Conservation (phyloP, 2,329 filamentous ascomycete genomes). For the Cryphonectria carpinicola region DNA sequence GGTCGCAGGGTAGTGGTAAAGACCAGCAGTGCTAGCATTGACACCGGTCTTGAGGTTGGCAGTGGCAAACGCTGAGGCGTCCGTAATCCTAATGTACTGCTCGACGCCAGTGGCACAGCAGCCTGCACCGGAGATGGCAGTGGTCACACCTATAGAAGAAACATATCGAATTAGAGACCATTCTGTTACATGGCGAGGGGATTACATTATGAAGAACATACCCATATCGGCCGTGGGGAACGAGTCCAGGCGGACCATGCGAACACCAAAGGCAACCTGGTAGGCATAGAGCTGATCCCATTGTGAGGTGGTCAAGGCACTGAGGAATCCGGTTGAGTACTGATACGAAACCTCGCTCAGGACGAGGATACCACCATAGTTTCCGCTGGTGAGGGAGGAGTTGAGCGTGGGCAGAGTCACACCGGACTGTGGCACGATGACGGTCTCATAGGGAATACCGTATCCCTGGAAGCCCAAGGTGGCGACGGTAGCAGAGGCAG, state of each 20-base stretch:
- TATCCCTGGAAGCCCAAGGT: conserved; percentile 62
- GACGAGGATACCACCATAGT: conserved; percentile 63
- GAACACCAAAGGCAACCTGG: conserved; percentile 59
- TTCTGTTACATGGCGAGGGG: background rate
- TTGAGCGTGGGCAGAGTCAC: conserved; percentile 56
- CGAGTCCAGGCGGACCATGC: conserved; percentile 64
- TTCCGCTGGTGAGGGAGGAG: conserved; percentile 51
- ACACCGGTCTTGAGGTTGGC: conserved; percentile 56
- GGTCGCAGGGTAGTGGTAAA: conserved; percentile 62
- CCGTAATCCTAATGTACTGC: conserved; percentile 58
- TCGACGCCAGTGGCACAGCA: conserved; percentile 54
- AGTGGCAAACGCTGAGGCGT: conserved; percentile 55
- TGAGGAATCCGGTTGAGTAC: conserved; percentile 52
- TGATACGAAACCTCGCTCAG: conserved; percentile 59
- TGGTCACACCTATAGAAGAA: conserved; percentile 30
- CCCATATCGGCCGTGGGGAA: conserved; percentile 58
- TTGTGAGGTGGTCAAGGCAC: conserved; percentile 59
- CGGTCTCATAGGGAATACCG: conserved; percentile 60
- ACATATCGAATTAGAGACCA: conserved; percentile 9
- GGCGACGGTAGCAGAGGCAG: conserved; percentile 50
- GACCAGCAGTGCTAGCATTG: conserved; percentile 52
- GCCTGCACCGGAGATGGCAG: conserved; percentile 37
- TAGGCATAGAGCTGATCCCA: conserved; percentile 61
- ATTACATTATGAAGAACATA: conserved; percentile 39
- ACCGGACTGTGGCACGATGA: conserved; percentile 58